Percentiles rank a stretch among this genome's conserved stretches.
Conservation (phyloP, 768 basidiomycete genomes). For the Lentinus tigrinus region DNA sequence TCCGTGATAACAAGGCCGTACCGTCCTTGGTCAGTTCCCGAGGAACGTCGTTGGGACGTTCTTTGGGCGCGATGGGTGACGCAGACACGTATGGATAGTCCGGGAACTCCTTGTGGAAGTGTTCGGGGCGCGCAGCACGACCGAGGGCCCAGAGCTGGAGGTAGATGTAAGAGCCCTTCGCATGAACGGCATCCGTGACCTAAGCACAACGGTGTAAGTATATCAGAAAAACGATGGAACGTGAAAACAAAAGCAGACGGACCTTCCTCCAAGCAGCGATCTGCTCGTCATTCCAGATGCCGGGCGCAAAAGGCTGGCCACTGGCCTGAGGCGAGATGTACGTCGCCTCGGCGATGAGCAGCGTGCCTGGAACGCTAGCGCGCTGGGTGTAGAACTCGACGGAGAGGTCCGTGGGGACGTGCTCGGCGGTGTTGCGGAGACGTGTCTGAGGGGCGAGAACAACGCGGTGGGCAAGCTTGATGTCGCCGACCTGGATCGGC, state of each 20-base stretch:
- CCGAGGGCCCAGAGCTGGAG: conserved; percentile 60
- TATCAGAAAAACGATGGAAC: neutral
- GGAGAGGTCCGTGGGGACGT: conserved; percentile 39
- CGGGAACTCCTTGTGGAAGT: conserved; percentile 37
- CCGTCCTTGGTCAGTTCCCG: conserved; percentile 26
- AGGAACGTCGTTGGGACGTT: conserved; percentile 6
- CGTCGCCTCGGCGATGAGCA: conserved; percentile 59
- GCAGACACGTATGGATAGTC: conserved; percentile 14
- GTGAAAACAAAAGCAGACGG: neutral
- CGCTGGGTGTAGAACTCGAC: conserved; percentile 51
- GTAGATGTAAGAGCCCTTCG: conserved; percentile 47
- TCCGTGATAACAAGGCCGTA: neutral
- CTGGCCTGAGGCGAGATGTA: conserved; percentile 50
- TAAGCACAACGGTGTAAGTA: too few species aligned
- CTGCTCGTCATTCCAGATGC: conserved; percentile 65
- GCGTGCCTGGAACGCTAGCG: conserved; percentile 44
- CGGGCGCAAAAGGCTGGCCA: conserved; percentile 52
- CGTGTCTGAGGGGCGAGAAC: conserved; percentile 57
- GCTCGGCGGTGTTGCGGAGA: conserved; percentile 33
- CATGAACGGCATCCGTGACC: conserved; percentile 58
- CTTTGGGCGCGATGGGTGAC: conserved; percentile 26
- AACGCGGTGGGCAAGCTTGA: conserved; percentile 47
- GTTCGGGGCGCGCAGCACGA: conserved; percentile 33
- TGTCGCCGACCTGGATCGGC: conserved; percentile 44
- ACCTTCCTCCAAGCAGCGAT: conserved; percentile 49